phyloP scores from a whole-genome alignment of 2,329 filamentous ascomycete species.

The Trichoderma semiorbis region DNA sequence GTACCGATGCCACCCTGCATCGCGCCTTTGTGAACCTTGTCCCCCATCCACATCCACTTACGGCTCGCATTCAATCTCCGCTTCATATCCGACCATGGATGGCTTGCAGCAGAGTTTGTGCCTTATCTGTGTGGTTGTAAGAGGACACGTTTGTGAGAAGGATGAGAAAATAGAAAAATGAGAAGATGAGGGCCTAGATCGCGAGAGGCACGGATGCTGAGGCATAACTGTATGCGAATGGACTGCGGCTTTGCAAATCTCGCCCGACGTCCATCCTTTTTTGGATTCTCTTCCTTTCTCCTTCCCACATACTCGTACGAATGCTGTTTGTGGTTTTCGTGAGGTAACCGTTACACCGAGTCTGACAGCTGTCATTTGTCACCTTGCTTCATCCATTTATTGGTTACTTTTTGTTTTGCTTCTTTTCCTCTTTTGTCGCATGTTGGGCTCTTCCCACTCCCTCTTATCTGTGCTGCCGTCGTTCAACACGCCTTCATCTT shows the following conservation, averaged over 20 bases:
- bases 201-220: not conserved
- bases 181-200: not conserved
- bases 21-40: not conserved
- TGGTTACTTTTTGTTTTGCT: not conserved
- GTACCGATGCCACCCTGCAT: not conserved
- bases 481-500: not conserved
- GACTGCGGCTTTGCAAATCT: not conserved
- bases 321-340: not conserved
- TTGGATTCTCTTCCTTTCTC: not conserved
- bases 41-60: not conserved
- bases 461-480: not conserved
- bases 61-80: not conserved
- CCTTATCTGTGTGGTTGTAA: not conserved
- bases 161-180: not conserved
- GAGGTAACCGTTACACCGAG: slow-evolving; percentile 12
- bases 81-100: slow-evolving; percentile 9
- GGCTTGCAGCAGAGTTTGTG: not conserved
- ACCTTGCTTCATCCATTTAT: not conserved
- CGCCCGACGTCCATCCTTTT: not conserved
- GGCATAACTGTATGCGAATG: not conserved
- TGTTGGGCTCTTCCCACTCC: not conserved
- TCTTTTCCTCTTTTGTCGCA: not conserved
- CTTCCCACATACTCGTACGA: not conserved
- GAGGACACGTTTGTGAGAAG: not conserved
- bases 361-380: slow-evolving; percentile 12